Evolutionary conservation across 1,139 yeast genomes (phyloP).

Genomic region (Suhomyces yuchorum): DNA sequence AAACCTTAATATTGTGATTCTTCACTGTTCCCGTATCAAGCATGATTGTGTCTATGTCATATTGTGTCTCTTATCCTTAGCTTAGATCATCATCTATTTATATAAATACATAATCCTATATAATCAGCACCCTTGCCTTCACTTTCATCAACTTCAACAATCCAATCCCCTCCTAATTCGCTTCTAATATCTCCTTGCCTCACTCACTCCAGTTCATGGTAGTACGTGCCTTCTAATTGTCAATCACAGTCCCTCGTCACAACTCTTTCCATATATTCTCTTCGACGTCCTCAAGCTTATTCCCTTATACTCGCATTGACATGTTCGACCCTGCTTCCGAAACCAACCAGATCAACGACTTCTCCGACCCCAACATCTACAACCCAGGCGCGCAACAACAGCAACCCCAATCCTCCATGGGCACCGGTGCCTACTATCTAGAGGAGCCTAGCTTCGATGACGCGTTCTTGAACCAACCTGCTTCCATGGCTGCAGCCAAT

Average conservation of each 20-base stretch:
- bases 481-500: constrained; percentile 2
- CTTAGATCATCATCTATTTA: constrained; percentile 7
- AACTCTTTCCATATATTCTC: constrained; percentile 12
- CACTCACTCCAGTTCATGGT: neutral
- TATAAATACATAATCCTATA: constrained; percentile 5
- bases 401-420: constrained; percentile 2
- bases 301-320: constrained; percentile 21
- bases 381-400: constrained; percentile 3
- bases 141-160: neutral
- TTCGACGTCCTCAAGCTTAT: constrained; percentile 11
- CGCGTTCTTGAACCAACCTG: constrained; percentile 5
- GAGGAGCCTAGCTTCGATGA: constrained; percentile 15
- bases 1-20: constrained; percentile 11
- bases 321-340: constrained; percentile 26
- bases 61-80: constrained; percentile 9
- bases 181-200: neutral
- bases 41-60: constrained; percentile 10
- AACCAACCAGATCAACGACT: constrained; percentile 20
- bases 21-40: constrained; percentile 8
- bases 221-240: constrained; percentile 2
- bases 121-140: constrained; percentile 1
- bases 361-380: constrained; percentile 11
- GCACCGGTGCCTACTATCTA: constrained; percentile 7
- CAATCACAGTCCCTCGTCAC: neutral
- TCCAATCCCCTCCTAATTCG: neutral